Base-by-base conservation (phyloP, 2,329 filamentous ascomycete species). In the Trichothecium roseum region DNA sequence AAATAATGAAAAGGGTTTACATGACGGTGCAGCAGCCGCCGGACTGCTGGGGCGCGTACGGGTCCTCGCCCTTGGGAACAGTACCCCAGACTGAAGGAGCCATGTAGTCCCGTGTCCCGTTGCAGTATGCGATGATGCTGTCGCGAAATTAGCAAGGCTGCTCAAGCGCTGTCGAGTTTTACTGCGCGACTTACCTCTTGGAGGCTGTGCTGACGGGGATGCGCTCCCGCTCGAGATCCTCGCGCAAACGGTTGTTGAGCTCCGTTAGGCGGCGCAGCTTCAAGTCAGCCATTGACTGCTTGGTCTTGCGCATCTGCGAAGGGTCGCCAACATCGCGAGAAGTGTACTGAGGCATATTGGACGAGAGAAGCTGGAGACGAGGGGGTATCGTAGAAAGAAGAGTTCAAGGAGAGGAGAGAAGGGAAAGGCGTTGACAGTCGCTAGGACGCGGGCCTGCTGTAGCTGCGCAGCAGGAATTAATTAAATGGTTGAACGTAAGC, bases 81-180 rank as follows among this genome's bases (percentile, higher is more conserved):
- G 81, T 76, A 48, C 89, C 89, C 91, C 91, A 98, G 60, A 93
- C 84, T 36, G 87, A 94, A 35, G 88, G 88, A 36, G 96, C 88
- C 91, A 98, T 96, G 69, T 94, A 96, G 61, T 98, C 91, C 62
- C 89, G 84, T 50, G 91, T 95, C 63, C 85, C 88, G 63, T 94
- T 94, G 65, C 89, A 96, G 68, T 96, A 96, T 50, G 86, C 84
- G 60, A 96, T 96, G 60, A 96, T 84, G 62, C 91, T 98, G 55
- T 45, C 40, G 16, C 12, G 15, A 14, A 16, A 24, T 36, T 18
- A 36, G 34, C 17, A 14, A 6, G 20, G 20, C 6, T 6, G 10
- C 6, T 24, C 20, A 10, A 10, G 6, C 10, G 20, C 20, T 6
- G 8, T 8, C 5, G 18, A 20, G 12, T 18, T 17, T 31, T 5